Evolutionary conservation across 495 filamentous ascomycete species (phyloP).

Genomic region (Astrothelium macrocarpum): DNA sequence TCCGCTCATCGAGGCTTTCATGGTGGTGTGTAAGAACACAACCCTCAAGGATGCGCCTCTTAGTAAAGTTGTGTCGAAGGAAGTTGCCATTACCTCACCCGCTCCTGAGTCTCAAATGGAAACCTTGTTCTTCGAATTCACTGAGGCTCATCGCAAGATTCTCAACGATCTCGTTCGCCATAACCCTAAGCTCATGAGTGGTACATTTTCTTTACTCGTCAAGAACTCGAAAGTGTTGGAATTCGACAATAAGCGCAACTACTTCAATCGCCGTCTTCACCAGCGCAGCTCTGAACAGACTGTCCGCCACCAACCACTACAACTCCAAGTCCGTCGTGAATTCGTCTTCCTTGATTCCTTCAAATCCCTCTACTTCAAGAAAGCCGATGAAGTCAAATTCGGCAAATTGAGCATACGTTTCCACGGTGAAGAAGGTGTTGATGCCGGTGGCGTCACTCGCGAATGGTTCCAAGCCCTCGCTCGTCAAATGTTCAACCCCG

Average conservation of each 20-base stretch:
- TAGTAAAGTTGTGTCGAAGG: slow-evolving; percentile 45
- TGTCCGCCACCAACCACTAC: slow-evolving; percentile 64
- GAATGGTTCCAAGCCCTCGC: slow-evolving; percentile 99
- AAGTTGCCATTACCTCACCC: slow-evolving; percentile 66
- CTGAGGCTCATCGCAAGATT: slow-evolving; percentile 95
- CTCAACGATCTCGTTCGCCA: slow-evolving; percentile 95
- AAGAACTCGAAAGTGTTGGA: slow-evolving; percentile 98
- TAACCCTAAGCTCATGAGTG: slow-evolving; percentile 96
- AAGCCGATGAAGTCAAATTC: slow-evolving; percentile 90
- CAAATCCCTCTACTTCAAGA: slow-evolving; percentile 91
- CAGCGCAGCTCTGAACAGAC: slow-evolving; percentile 52
- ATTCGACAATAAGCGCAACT: slow-evolving; percentile 99
- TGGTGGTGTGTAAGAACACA: slow-evolving; percentile 98
- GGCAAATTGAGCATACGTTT: slow-evolving; percentile 97
- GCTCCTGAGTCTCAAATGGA: slow-evolving; percentile 75
- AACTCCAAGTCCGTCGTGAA: slow-evolving; percentile 82
- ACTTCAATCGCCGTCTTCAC: slow-evolving; percentile 90
- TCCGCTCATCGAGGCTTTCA: slow-evolving; percentile 87
- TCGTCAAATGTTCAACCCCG: slow-evolving; percentile 97
- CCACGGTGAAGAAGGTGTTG: slow-evolving; percentile 93
- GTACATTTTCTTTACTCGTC: slow-evolving; percentile 86
- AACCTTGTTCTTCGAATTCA: slow-evolving; percentile 93
- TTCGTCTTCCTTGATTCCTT: slow-evolving; percentile 98
- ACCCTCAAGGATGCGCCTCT: slow-evolving; percentile 60
- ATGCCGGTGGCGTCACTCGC: slow-evolving; percentile 93